Evolutionary conservation across 2,329 filamentous ascomycete genomes (phyloP).

Genomic region (Eutypa lata): DNA sequence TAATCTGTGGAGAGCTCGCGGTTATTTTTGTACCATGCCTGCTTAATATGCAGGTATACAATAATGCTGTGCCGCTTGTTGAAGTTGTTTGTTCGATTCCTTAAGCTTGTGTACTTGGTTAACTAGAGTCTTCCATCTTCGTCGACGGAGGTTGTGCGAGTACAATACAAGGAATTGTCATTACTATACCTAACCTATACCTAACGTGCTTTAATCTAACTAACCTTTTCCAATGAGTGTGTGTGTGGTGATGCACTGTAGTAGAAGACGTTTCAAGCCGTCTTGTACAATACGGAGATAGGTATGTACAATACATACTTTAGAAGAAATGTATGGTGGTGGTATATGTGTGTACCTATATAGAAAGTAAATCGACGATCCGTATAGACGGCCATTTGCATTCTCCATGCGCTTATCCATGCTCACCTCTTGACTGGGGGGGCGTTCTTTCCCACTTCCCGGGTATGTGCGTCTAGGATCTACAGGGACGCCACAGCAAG

Average conservation of each 20-base stretch:
- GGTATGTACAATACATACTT: no score
- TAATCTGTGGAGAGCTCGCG: neutral
- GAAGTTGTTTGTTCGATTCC: neutral
- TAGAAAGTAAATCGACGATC: conserved; percentile 4
- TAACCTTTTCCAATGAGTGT: no score
- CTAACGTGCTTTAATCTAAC: no score
- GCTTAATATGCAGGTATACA: neutral
- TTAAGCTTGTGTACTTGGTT: neutral
- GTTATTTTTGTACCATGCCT: neutral
- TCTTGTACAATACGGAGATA: no score
- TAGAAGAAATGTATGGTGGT: no score
- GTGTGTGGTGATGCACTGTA: no score
- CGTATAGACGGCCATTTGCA: conserved; percentile 21
- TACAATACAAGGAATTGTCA: neutral
- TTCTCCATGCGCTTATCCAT: conserved; percentile 21
- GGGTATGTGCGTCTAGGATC: conserved; percentile 18
- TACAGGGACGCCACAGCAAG: conserved; percentile 14
- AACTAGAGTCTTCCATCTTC: no score
- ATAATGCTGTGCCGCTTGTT: neutral
- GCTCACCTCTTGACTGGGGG: conserved; percentile 13
- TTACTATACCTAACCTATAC: no score
- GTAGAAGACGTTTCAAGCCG: no score
- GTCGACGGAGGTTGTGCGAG: neutral
- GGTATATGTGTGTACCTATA: neutral
- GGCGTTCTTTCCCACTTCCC: conserved; percentile 20